Percentiles rank a stretch among this genome's conserved stretches.
phyloP scores from a whole-genome alignment of 2,329 filamentous ascomycete genomes.

The Lomentospora prolificans region DNA sequence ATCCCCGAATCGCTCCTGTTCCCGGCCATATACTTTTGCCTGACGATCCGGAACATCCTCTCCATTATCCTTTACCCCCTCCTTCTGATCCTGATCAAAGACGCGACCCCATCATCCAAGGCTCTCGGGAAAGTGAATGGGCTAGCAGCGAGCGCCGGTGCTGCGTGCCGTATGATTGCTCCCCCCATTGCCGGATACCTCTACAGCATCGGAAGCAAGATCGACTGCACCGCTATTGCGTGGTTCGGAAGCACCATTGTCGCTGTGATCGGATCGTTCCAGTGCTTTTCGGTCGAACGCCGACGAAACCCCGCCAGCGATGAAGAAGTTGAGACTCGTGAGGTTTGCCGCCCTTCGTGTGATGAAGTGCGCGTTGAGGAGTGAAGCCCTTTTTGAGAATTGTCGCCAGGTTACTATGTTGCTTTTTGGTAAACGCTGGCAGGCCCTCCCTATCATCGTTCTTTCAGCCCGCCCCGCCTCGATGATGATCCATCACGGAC shows the following conservation, averaged over 20 bases:
- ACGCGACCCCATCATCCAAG: constrained; percentile 46
- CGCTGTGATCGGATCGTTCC: constrained; percentile 45
- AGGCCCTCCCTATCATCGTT: neutral
- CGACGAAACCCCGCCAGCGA: constrained; percentile 10
- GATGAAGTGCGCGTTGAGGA: neutral
- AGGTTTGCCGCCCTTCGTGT: neutral
- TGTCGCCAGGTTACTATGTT: too few relatives aligned
- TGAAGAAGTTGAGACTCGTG: neutral
- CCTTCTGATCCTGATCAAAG: constrained; percentile 58
- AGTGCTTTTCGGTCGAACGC: constrained; percentile 46
- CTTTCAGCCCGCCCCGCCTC: neutral
- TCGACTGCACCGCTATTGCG: constrained; percentile 50
- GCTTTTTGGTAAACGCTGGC: neutral
- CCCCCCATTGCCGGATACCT: constrained; percentile 55
- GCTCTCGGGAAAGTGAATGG: constrained; percentile 57
- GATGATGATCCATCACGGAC: neutral
- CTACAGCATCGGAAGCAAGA: constrained; percentile 48
- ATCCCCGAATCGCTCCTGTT: constrained; percentile 42
- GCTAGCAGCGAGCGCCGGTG: constrained; percentile 54
- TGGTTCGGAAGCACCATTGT: constrained; percentile 54
- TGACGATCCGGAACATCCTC: constrained; percentile 49
- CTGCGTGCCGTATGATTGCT: constrained; percentile 57
- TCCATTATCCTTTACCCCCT: constrained; percentile 57
- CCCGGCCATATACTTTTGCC: constrained; percentile 47
- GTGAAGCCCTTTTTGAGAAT: too few relatives aligned